A percentile compares a stretch with the other conserved stretches of the same genome.
Conservation (phyloP, 768 basidiomycete genomes). For the Cystofilobasidium macerans region DNA sequence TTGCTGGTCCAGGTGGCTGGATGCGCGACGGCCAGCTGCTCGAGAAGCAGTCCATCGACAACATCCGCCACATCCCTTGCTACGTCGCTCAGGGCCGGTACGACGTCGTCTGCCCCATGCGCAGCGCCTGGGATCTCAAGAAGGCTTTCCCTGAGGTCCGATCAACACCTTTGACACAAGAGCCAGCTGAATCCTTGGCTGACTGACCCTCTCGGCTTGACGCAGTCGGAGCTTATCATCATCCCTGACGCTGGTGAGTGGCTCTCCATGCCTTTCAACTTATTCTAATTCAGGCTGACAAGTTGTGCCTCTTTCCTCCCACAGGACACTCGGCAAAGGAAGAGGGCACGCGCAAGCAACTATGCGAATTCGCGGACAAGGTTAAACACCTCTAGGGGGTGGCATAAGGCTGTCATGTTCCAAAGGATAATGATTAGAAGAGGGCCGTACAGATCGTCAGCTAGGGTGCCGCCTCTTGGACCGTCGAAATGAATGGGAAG, state of each 20-base stretch:
- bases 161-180: conserved; percentile 27
- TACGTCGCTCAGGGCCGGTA: conserved; percentile 40
- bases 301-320: conserved; percentile 39
- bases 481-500: too few relatives aligned
- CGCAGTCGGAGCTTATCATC: conserved; percentile 48
- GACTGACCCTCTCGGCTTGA: background rate
- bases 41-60: conserved; percentile 67
- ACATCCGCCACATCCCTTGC: conserved; percentile 65
- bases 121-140: conserved; percentile 53
- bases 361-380: conserved; percentile 16
- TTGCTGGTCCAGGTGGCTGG: conserved; percentile 50
- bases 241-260: conserved; percentile 39
- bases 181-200: background rate
- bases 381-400: conserved; percentile 10
- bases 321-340: conserved; percentile 82
- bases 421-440: too few relatives aligned
- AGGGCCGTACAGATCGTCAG: too few relatives aligned
- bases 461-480: too few relatives aligned
- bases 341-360: conserved; percentile 25
- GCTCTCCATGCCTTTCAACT: background rate
- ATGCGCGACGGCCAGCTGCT: conserved; percentile 80
- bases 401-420: too few relatives aligned
- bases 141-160: conserved; percentile 63
- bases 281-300: background rate
- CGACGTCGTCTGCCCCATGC: conserved; percentile 54